A percentile compares a stretch with the other conserved stretches of the same genome.
These are phyloP conservation scores for Eucalyptus shirleyi DNA, from an alignment of 345 rosid genomes.

Conservation along the genomic window DNA sequence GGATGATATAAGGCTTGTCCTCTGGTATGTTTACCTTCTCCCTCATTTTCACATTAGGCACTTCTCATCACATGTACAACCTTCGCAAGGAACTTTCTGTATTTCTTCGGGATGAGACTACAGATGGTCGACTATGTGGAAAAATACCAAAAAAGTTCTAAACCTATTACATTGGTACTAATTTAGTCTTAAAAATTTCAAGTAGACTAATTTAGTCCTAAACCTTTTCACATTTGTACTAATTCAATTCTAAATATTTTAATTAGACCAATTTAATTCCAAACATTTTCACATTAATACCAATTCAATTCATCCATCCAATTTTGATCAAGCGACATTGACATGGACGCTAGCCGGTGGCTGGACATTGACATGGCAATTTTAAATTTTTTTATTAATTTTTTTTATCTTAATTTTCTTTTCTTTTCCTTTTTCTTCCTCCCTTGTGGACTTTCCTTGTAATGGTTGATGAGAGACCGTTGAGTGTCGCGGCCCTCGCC, in stretches of 20 bases:
- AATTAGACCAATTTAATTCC: fast-evolving
- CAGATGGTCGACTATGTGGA: fast-evolving
- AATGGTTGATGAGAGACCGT: fast-evolving
- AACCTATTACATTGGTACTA: fast-evolving
- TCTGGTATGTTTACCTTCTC: constrained; percentile 61
- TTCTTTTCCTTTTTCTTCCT: no score
- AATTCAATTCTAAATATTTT: fast-evolving
- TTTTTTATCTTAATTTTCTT: fast-evolving
- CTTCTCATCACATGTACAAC: not conserved
- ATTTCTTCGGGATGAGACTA: not conserved
- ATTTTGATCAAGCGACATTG: fast-evolving
- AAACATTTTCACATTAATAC: no score
- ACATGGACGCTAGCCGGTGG: fast-evolving
- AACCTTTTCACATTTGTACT: fast-evolving
- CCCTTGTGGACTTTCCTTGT: fast-evolving
- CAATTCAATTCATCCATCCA: no score
- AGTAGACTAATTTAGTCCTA: fast-evolving
- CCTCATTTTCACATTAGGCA: constrained; percentile 1
- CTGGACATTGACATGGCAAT: fast-evolving
- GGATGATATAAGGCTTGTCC: constrained; percentile 51
- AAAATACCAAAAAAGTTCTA: no score
- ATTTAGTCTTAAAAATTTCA: no score
- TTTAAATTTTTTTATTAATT: no score
- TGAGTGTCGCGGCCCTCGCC: fast-evolving
- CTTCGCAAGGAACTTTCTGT: not conserved